Conservation (phyloP, 306 rosid genomes). For the Benincasa hispida region DNA sequence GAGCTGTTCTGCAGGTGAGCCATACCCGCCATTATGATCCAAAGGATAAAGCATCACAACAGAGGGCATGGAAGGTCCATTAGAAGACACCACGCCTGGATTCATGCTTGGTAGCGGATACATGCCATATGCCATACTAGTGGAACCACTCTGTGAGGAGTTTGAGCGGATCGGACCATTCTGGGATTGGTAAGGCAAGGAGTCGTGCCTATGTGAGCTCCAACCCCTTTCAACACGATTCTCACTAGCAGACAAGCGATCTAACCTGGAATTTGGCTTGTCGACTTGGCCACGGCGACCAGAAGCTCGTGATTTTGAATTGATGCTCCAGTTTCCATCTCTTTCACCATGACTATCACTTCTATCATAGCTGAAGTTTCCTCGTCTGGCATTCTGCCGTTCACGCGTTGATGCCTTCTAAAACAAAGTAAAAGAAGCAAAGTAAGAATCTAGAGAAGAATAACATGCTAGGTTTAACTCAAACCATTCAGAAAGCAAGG, state of each 20-base stretch:
- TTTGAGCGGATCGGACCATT: slow-evolving; percentile 71
- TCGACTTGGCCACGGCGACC: slow-evolving; percentile 67
- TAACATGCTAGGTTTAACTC: neutral
- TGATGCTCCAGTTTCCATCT: slow-evolving; percentile 80
- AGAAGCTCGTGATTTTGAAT: slow-evolving; percentile 52
- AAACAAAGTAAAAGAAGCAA: slow-evolving; percentile 6
- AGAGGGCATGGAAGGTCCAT: slow-evolving; percentile 65
- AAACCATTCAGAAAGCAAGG: neutral
- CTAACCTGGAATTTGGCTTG: slow-evolving; percentile 47
- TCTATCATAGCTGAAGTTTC: slow-evolving; percentile 63
- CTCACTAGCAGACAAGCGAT: slow-evolving; percentile 52
- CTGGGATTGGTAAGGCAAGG: slow-evolving; percentile 38
- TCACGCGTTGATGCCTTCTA: slow-evolving; percentile 75
- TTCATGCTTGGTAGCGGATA: slow-evolving; percentile 63
- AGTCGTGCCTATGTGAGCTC: slow-evolving; percentile 70
- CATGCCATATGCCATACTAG: slow-evolving; percentile 66
- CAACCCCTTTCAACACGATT: slow-evolving; percentile 66
- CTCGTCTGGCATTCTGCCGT: slow-evolving; percentile 66
- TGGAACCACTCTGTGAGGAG: slow-evolving; percentile 37
- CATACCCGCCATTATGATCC: slow-evolving; percentile 49
- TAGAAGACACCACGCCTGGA: slow-evolving; percentile 51
- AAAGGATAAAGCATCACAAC: slow-evolving; percentile 82
- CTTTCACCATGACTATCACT: slow-evolving; percentile 68
- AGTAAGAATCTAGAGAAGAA: slow-evolving; percentile 6
- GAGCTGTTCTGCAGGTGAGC: slow-evolving; percentile 56